Evolutionary conservation across 2,329 filamentous ascomycete species (phyloP).

Genomic region (Fusarium setosum): DNA sequence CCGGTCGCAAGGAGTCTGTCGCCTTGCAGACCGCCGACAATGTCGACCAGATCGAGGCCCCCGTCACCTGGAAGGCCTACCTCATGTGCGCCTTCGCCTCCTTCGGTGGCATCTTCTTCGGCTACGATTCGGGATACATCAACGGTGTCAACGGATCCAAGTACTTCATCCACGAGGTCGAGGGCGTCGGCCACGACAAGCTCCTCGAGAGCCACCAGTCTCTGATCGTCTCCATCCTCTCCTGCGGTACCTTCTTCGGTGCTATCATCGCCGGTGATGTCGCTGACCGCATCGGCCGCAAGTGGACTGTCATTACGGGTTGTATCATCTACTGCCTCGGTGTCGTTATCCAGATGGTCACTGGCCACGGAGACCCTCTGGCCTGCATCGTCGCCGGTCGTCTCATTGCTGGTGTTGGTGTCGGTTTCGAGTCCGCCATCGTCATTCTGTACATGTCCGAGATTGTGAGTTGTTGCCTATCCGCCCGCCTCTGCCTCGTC

Average conservation of each 20-base stretch:
- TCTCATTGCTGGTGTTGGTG: conserved; percentile 36
- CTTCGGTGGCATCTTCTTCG: conserved; percentile 81
- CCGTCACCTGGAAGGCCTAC: conserved; percentile 76
- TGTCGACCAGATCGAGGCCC: conserved; percentile 72
- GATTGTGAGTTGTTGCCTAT: conserved; percentile 65
- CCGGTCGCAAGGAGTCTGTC: conserved; percentile 42
- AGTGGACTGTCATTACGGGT: conserved; percentile 76
- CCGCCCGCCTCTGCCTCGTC: conserved; percentile 78
- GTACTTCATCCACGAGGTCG: conserved; percentile 64
- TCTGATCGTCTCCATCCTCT: conserved; percentile 80
- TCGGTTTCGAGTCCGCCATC: conserved; percentile 39
- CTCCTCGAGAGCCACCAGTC: conserved; percentile 59
- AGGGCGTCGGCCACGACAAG: conserved; percentile 49
- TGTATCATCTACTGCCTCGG: conserved; percentile 78
- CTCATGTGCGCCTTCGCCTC: conserved; percentile 77
- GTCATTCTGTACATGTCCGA: conserved; percentile 41
- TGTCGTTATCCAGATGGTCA: conserved; percentile 57
- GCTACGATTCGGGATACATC: conserved; percentile 83
- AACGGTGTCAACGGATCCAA: conserved; percentile 68
- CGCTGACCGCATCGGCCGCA: conserved; percentile 79
- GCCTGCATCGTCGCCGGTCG: conserved; percentile 36
- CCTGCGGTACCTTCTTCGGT: conserved; percentile 82
- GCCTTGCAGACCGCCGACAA: conserved; percentile 59
- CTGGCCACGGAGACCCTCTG: conserved; percentile 33
- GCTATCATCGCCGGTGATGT: conserved; percentile 82